Evolutionary conservation across 2,329 filamentous ascomycete genomes (phyloP), one percentile per base, ranked within the genome.

Genomic region (Lasiodiplodia theobromae): DNA sequence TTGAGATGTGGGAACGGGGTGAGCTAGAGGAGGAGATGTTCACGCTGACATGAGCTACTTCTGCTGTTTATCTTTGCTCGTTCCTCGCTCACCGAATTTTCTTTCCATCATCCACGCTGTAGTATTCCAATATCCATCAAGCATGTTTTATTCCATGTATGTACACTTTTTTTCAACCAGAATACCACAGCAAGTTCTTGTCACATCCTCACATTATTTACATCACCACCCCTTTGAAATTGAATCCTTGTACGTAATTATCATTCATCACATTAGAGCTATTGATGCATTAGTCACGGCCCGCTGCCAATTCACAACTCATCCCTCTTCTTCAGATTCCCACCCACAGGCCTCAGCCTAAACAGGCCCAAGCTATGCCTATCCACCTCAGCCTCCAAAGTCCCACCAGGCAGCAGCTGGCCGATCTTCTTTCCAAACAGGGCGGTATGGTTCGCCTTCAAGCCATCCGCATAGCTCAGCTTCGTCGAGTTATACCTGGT

Each of bases 301-400:
- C 11, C 51, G 5, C 51, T 8, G 11, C 3, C 10, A 28, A 5
- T 31, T 65, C 53, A 84, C 71, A 85, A 72, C 74, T 85, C 83
- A 73, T 84, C 82, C 67, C 79, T 79, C 74, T 80, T 82, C 71
- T 76, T 77, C 72, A 72, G 16, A n/a, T 56, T 60, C 70, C 16
- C 71, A 72, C n/a, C 72, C 52, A 77, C 68, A 23, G 75, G 73
- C 63, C 84, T 78, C 71, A 87, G 72, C 69, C 85, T 79, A 72
- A 82, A 85, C 75, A 86, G 77, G n/a, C 79, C 82, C n/a, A 84
- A 82, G 0, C 83, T 84, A 76, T 87, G 85, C 37, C 82, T 77
- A 11, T 79, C 76, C 6, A 88, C 82, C 64, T 78, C 75, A 0
- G 84, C 83, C 18, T 73, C 77, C 28, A 85, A 75, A 0, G 78